Evolutionary conservation across 2,329 filamentous ascomycete genomes (phyloP).

Genomic region (Tympanopsis confertula): DNA sequence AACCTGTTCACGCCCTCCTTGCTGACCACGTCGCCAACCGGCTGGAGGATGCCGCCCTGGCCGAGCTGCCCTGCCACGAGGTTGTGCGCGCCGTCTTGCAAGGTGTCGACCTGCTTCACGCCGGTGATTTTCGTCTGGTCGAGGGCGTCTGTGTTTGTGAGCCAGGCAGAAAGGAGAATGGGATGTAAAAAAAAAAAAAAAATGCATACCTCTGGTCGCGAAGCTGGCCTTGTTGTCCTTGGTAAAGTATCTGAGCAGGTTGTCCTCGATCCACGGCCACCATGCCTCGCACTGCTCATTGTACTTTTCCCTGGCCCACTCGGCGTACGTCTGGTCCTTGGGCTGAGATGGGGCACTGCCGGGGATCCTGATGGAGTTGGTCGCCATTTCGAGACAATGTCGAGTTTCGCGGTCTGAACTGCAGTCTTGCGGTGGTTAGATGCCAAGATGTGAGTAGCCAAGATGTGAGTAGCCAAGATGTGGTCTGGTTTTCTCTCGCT

Average conservation of each 20-base stretch:
- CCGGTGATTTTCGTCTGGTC: slow-evolving; percentile 61
- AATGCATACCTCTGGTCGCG: slow-evolving; percentile 48
- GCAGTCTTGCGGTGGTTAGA: too few species aligned
- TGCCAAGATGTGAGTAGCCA: too few species aligned
- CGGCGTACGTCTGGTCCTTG: too few species aligned
- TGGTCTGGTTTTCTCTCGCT: too few species aligned
- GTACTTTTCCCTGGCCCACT: slow-evolving; percentile 53
- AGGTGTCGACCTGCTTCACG: slow-evolving; percentile 51
- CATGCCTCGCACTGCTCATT: slow-evolving; percentile 63
- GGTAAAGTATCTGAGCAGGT: slow-evolving; percentile 62
- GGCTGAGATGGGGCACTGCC: too few species aligned
- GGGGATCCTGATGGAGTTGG: too few species aligned
- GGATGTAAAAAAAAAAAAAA: not conserved
- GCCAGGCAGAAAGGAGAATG: not conserved
- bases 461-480: too few species aligned
- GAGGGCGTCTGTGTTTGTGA: slow-evolving; percentile 41
- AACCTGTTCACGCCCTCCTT: slow-evolving; percentile 56
- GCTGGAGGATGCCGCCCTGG: slow-evolving; percentile 54
- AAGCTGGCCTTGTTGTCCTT: slow-evolving; percentile 70
- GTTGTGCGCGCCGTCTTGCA: slow-evolving; percentile 57
- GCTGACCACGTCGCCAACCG: slow-evolving; percentile 47
- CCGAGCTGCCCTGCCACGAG: slow-evolving; percentile 53
- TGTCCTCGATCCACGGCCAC: slow-evolving; percentile 68
- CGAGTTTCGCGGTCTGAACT: too few species aligned
- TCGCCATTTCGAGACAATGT: too few species aligned